Conservation (phyloP, 345 rosid genomes). For the Ceriops tagal region DNA sequence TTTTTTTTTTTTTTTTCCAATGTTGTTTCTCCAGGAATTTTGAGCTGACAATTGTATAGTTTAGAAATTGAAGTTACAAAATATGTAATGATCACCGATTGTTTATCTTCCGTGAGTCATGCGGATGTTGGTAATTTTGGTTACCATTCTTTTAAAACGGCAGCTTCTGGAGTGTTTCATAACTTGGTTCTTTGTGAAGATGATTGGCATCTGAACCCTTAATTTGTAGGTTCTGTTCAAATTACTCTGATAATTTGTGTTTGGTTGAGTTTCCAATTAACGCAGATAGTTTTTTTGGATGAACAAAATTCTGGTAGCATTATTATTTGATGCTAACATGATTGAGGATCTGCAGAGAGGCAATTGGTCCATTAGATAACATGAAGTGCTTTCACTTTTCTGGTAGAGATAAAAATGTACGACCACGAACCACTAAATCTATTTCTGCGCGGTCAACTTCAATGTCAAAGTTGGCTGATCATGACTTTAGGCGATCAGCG, state of each 20-base stretch:
- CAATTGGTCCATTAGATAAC: slow-evolving; percentile 23
- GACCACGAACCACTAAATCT: slow-evolving; percentile 45
- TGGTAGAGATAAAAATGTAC: slow-evolving; percentile 43
- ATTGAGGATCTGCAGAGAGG: slow-evolving; percentile 33
- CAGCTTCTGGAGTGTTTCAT: too few relatives aligned
- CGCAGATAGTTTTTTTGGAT: not conserved
- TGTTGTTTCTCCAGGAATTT: too few relatives aligned
- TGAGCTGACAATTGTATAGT: too few relatives aligned
- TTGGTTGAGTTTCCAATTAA: not conserved
- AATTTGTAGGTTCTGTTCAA: too few relatives aligned
- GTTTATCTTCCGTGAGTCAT: too few relatives aligned
- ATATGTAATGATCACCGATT: too few relatives aligned
- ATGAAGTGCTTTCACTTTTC: slow-evolving; percentile 73
- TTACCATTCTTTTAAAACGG: too few relatives aligned
- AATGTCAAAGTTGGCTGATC: slow-evolving; percentile 43
- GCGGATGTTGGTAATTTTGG: too few relatives aligned
- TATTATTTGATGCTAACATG: not conserved
- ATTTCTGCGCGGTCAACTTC: slow-evolving; percentile 35
- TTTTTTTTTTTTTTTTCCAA: too few relatives aligned
- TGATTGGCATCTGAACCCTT: too few relatives aligned
- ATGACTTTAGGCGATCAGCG: slow-evolving; percentile 49
- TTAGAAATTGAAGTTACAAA: too few relatives aligned
- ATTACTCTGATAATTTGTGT: not conserved
- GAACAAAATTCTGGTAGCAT: not conserved
- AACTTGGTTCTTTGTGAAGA: too few relatives aligned